Base-by-base conservation (phyloP, 768 basidiomycete genomes). In the Pisolithus tinctorius region DNA sequence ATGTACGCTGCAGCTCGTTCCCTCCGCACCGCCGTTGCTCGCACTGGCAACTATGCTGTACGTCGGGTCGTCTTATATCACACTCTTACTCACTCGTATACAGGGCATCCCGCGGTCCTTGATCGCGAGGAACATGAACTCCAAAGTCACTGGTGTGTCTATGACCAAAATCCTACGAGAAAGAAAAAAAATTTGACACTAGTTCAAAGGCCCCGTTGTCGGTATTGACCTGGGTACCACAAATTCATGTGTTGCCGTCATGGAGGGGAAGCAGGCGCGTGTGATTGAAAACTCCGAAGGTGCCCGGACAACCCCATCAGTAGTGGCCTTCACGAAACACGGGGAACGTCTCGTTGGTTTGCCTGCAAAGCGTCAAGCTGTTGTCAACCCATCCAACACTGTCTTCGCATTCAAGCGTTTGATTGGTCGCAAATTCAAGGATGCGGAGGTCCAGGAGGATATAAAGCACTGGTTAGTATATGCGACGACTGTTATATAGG, bases 211-310 rank as follows among this genome's bases (percentile, higher is more conserved):
- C 56, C 90, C 93, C 47, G 92, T 96, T 53, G 78, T 94, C 69
- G 92, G 94, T 75, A 97, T 98, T 75, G 94, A 97, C 74, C 77
- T 98, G 76, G 94, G 93, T 38, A 92, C 89, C 37, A 92, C 90
- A 29, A 90, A 91, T 70, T 93, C 90, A 45, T 93, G 89, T 69
- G 91, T 93, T 52, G 83, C 88, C 45, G 80, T 96, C 55, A 96
- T 95, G 91, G 94, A 97, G 75, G 94, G 92, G 59, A 85, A 95
- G 75, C 86, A 84, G 34, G 82, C 94, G 46, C 87, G 90, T 58
- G 95, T 98, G 57, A 87, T 99, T 59, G 96, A 97, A 74, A 98
- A 98, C 75, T 76, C 94, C 5, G 95, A 98, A 75, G 95, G 96
- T 76, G 89, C 88, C 51, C 84, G 96, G 59, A 98, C 96, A 56